Conservation (phyloP, 345 rosid genomes). For the Eucalyptus erythrocorys region DNA sequence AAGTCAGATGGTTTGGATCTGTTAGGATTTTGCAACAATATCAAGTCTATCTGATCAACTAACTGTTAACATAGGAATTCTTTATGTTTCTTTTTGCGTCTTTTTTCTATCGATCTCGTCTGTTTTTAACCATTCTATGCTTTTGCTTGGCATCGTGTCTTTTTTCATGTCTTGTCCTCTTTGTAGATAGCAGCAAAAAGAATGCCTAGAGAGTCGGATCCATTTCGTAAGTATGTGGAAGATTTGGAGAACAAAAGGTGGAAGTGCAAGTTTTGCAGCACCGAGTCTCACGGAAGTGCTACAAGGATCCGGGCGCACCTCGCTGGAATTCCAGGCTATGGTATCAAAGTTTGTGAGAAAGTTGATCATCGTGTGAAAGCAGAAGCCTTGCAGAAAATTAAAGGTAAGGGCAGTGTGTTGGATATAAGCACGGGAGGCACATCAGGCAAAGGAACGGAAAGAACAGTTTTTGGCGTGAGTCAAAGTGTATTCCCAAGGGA, state of each 20-base stretch:
- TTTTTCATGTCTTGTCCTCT: not conserved
- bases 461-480: rapidly evolving
- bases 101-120: too few relatives aligned
- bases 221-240: not conserved
- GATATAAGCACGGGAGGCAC: too few relatives aligned
- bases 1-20: too few relatives aligned
- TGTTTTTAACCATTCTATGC: not conserved
- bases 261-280: too few relatives aligned
- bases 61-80: not conserved
- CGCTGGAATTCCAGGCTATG: too few relatives aligned
- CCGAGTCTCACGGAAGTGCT: rapidly evolving
- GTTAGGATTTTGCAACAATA: not conserved
- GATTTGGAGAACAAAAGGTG: too few relatives aligned
- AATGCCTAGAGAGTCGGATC: rapidly evolving
- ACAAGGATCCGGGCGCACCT: too few relatives aligned
- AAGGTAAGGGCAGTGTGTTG: too few relatives aligned
- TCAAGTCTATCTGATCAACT: not conserved
- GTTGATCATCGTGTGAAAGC: too few relatives aligned
- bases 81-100: not conserved
- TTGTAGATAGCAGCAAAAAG: not conserved
- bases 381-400: too few relatives aligned
- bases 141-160: not conserved
- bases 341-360: rapidly evolving
- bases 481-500: rapidly evolving
- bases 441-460: too few relatives aligned